Evolutionary conservation across 495 filamentous ascomycete genomes (phyloP), one percentile per base, ranked within the genome.

Genomic region (Evernia prunastri): DNA sequence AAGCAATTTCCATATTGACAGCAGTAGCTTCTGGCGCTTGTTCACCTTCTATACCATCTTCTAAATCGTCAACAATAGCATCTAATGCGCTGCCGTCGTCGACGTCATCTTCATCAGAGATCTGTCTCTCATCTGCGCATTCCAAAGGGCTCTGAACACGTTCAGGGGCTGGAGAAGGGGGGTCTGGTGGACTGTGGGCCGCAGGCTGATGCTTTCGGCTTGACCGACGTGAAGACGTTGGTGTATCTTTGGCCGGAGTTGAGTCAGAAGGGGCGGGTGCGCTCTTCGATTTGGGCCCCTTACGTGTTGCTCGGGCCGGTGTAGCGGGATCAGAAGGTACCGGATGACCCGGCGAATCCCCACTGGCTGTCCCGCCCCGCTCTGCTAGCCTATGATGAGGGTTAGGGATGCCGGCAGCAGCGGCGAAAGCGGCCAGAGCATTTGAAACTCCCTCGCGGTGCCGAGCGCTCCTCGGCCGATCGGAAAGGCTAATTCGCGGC

Each of bases 91-190:
- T 83, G 37, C 83, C 83, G 29, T 87, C 85, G 15, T 85, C 86
- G 20, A 81, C 80, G 12, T 93, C 89, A 36, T 89, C 87, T 33
- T 89, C 91, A 43, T 95, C 93, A 63, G 78, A 87, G 59, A 86
- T 80, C 60, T 90, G 90, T 71, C 87, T 86, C 75, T 97, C 94
- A 75, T 97, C 95, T 31, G 94, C 93, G 73, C 94, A 97, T 75
- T 97, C 94, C 5, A 99, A 75, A 0, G 89, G 84, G 65, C 86
- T 75, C 61, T 77, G 74, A 25, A 69, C 54, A 35, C 70, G 67
- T 29, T 70, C 72, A 13, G 73, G 64, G 31, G 83, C 39, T 82
- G 70, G 79, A 0, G 78, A 80, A 58, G 84, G 74, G 40, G 79
- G 75, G 12, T 81, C 76, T 15, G 84, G 76, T 47, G 81, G 71